These are phyloP conservation scores for Hibiscus syriacus DNA, from an alignment of 345 rosid species.

Conservation along the genomic window DNA sequence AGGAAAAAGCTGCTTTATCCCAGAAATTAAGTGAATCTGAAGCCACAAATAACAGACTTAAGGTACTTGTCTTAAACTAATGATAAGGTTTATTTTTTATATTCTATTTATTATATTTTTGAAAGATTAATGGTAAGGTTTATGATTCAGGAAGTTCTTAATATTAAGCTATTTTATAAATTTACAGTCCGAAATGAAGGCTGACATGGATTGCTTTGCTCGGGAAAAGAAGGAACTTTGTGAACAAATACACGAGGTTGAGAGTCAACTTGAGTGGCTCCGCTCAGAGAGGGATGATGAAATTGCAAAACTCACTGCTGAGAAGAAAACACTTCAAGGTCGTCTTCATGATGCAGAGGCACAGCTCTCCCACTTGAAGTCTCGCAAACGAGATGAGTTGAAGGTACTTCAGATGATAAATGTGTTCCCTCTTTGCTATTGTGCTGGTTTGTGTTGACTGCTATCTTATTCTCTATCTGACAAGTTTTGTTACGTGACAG, in stretches of 20 bases:
- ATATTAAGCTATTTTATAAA: constrained; percentile 16
- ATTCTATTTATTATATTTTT: too few relatives aligned
- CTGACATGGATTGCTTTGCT: constrained; percentile 74
- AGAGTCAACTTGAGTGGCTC: constrained; percentile 96
- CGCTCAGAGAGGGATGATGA: constrained; percentile 91
- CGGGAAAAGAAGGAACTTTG: constrained; percentile 81
- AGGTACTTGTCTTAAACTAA: constrained; percentile 44
- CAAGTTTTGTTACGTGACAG: constrained; percentile 32
- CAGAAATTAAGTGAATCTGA: constrained; percentile 78
- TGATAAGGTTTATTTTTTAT: not conserved
- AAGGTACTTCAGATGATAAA: constrained; percentile 45
- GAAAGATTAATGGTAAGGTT: constrained; percentile 1
- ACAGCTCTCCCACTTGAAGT: constrained; percentile 74
- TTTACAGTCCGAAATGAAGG: constrained; percentile 85
- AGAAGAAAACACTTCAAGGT: constrained; percentile 77
- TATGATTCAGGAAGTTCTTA: not conserved
- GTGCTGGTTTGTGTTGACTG: constrained; percentile 2
- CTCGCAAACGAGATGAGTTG: constrained; percentile 90
- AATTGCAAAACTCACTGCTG: constrained; percentile 56
- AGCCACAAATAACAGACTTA: constrained; percentile 58
- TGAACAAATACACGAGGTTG: constrained; percentile 79
- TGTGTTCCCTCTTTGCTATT: not conserved
- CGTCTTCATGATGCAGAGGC: constrained; percentile 95
- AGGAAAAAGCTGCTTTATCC: constrained; percentile 50
- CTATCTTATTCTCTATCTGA: constrained; percentile 11